These are phyloP conservation scores for Trichoderma cornu-damae DNA, from an alignment of 2,329 filamentous ascomycete genomes.

Conservation along the genomic window DNA sequence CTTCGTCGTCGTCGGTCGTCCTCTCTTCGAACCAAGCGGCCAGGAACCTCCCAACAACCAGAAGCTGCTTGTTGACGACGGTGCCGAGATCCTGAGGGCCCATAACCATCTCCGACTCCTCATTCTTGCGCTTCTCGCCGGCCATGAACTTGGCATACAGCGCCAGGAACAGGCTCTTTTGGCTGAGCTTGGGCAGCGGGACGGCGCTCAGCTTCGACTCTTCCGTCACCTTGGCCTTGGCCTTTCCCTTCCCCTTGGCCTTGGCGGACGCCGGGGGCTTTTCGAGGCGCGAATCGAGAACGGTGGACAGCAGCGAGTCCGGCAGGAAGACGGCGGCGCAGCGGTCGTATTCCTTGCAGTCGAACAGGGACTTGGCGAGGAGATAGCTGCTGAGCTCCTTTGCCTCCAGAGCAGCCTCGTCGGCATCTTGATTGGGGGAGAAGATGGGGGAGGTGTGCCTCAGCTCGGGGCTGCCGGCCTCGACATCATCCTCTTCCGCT, in stretches of 20 bases:
- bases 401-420: conserved; percentile 70
- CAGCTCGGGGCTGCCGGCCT: conserved; percentile 28
- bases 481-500: conserved; percentile 49
- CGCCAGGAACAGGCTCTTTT: conserved; percentile 87
- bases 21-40: conserved; percentile 75
- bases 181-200: conserved; percentile 60
- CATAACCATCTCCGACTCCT: conserved; percentile 95
- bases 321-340: conserved; percentile 86
- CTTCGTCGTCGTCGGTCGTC: conserved; percentile 52
- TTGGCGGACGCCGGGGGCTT: conserved; percentile 28
- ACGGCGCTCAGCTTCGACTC: conserved; percentile 24
- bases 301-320: conserved; percentile 66
- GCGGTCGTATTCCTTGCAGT: conserved; percentile 90
- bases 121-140: conserved; percentile 92
- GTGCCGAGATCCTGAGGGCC: conserved; percentile 85
- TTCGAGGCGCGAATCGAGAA: conserved; percentile 48
- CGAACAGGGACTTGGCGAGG: conserved; percentile 88
- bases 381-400: conserved; percentile 79
- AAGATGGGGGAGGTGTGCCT: conserved; percentile 45
- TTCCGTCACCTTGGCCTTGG: conserved; percentile 43
- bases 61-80: conserved; percentile 78
- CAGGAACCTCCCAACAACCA: conserved; percentile 67
- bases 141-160: conserved; percentile 90
- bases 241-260: conserved; percentile 54
- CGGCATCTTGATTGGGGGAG: conserved; percentile 58